These are phyloP conservation scores for Salvia hispanica DNA, from an alignment of 257 asterid genomes.

Conservation along the genomic window DNA sequence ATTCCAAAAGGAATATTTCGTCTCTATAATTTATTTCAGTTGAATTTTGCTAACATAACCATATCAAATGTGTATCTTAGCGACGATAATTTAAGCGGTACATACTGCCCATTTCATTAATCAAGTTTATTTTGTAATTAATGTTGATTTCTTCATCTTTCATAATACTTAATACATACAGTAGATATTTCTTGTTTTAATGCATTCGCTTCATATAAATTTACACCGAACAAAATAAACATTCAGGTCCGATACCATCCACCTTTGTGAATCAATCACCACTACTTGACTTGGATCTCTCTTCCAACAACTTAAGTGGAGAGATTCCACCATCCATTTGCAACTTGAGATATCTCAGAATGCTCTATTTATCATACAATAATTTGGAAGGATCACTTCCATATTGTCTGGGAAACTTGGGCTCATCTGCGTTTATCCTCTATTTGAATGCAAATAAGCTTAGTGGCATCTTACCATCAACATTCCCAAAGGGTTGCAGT, in stretches of 20 bases:
- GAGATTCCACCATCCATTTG: conserved; percentile 19
- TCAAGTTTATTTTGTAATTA: too few species aligned
- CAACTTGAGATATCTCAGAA: conserved; percentile 4
- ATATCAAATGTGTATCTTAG: too few species aligned
- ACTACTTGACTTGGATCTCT: neutral
- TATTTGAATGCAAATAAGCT: conserved; percentile 14
- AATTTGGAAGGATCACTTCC: conserved; percentile 20
- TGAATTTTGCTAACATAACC: too few species aligned
- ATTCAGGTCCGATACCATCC: neutral
- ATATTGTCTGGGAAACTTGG: conserved; percentile 10
- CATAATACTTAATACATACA: too few species aligned
- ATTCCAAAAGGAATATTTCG: too few species aligned
- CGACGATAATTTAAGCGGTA: too few species aligned
- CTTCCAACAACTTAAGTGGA: conserved; percentile 16
- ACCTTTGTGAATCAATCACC: neutral
- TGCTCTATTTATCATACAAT: conserved; percentile 15
- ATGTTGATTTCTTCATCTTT: too few species aligned
- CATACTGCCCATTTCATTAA: too few species aligned
- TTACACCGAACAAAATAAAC: too few species aligned
- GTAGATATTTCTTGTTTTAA: too few species aligned
- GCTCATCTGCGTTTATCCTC: neutral
- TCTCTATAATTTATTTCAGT: too few species aligned
- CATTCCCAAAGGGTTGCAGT: neutral
- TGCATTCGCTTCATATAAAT: too few species aligned
- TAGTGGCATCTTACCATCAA: neutral